A percentile compares a stretch with the other conserved stretches of the same genome.
Conservation (phyloP, 257 asterid species). For the Solanum virginianum region DNA sequence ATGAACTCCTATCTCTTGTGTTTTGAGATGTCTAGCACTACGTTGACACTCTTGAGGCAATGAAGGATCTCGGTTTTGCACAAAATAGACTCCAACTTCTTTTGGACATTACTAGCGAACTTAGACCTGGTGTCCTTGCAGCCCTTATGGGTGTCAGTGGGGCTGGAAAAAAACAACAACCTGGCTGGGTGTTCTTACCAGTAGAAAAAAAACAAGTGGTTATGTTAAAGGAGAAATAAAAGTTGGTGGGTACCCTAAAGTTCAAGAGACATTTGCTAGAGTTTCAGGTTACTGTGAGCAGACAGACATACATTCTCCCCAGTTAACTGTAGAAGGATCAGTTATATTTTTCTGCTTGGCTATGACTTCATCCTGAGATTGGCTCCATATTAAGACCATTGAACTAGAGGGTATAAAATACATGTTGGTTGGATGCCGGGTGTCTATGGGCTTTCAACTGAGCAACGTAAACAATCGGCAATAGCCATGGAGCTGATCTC, state of each 20-base stretch:
- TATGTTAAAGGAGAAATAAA: slow-evolving; percentile 33
- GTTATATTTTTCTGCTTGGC: too few species aligned
- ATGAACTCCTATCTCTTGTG: slow-evolving; percentile 36
- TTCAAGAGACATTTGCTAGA: slow-evolving; percentile 40
- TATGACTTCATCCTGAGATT: too few species aligned
- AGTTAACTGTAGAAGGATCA: too few species aligned
- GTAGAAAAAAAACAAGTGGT: slow-evolving; percentile 53
- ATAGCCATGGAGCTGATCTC: slow-evolving; percentile 51
- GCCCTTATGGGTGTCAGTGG: slow-evolving; percentile 61
- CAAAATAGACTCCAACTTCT: slow-evolving; percentile 37
- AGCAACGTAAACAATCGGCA: slow-evolving; percentile 44
- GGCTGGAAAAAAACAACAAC: slow-evolving; percentile 61
- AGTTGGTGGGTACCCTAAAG: slow-evolving; percentile 48
- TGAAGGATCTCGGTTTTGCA: slow-evolving; percentile 42
- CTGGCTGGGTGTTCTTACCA: slow-evolving; percentile 51
- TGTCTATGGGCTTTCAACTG: slow-evolving; percentile 39
- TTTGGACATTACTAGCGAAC: slow-evolving; percentile 31
- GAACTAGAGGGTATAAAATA: too few species aligned
- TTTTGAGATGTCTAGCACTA: slow-evolving; percentile 46
- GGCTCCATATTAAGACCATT: too few species aligned
- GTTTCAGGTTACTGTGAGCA: slow-evolving; percentile 55
- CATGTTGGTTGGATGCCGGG: slow-evolving; percentile 42
- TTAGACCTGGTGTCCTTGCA: slow-evolving; percentile 53
- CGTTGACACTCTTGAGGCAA: slow-evolving; percentile 43
- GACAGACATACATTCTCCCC: slow-evolving; percentile 44